Evolutionary conservation across 2,329 filamentous ascomycete genomes (phyloP), one percentile per base, ranked within the genome.

Genomic region (Diplodia sapinea): DNA sequence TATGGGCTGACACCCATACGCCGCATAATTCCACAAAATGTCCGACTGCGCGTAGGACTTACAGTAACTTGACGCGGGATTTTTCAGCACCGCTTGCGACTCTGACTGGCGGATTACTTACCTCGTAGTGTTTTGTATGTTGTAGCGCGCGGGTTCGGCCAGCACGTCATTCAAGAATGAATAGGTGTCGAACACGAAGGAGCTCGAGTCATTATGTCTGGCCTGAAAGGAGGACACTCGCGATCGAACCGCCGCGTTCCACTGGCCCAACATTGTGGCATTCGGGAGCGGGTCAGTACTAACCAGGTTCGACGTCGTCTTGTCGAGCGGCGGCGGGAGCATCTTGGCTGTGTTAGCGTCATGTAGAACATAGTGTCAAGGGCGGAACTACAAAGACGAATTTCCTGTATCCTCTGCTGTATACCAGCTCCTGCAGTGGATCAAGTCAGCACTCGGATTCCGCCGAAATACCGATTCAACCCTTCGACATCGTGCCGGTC

Each of bases 261-360:
- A 87, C 73, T 77, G 78, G 0, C 70, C 72, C 1, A 87, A 76
- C 76, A 84, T 81, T 0, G 79, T 82, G 8, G 75, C 77, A 69
- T 82, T 86, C 5, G 83, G 83, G 3, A 74, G 74, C 1, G 81
- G 80, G 2, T 73, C 74, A 20, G 72, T 67, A 13, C 69, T 71
- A 4, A 51, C 71, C 31, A 79, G 73, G 56, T 81, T 82, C 17
- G 75, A 75, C 1, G 78, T 77, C 5, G 79, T 82, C 12, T 82
- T 79, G 69, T 86, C 80, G 1, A 86, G 73, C 0, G 84, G 84
- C 1, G 84, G 84, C 1, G 86, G 75, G 52, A 85, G 84, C 73
- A 86, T 74, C 62, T 65, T 54, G 20, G 29, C 47, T 1, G 31
- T 13, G 31, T 63, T 31, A 63, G 57, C 23, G 12, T 23, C 38